Base-by-base conservation (phyloP, 306 rosid species). In the Cotoneaster glaucophyllus region DNA sequence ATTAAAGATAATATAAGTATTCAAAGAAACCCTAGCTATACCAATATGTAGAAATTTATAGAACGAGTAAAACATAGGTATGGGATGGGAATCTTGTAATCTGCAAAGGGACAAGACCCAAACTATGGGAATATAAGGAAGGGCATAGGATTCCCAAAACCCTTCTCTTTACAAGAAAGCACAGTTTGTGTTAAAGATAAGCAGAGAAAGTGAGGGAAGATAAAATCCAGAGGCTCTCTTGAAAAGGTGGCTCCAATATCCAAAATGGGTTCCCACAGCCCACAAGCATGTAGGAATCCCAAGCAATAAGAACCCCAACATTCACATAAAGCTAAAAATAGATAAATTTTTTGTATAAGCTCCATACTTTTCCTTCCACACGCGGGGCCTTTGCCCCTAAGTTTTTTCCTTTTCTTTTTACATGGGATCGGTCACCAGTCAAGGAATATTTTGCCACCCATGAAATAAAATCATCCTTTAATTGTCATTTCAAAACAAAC, bases 81-180 rank as follows among this genome's bases (percentile, higher is more conserved):
- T 50, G 54, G 54, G 21, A 50, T 66, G 80, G 64, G 85, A 87
- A 83, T 84, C 80, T 91, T 82, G 81, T 80, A 76, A 83, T 78
- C 81, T 81, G 34, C 11, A 9, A 92, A 84, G 93, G 85, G 90
- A 74, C 81, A 88, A 67, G 90, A 81, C 79, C 78, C 86, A 84
- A 79, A 84, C 76, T 81, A 84, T 77, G 88, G 88, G 97, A 87
- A 85, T 85, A 84, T 80, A 79, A 81, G 91, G 88, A 68, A 32
- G 62, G 85, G 91, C 98, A 94, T 94, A 87, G 98, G 98, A 94
- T 94, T 92, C 98, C 92, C 84, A 59, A 79, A 14, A 87, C 80
- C 73, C 81, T 84, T 84, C 78, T 77, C 86, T 91, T 87, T 84
- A 56, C 64, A 72, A 77, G 75, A 58, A 69, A 66, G 79, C 77